Evolutionary conservation across 1,284 basidiomycete species (phyloP), one percentile per base, ranked within the genome.

Genomic region (Microbotryum saponariae): DNA sequence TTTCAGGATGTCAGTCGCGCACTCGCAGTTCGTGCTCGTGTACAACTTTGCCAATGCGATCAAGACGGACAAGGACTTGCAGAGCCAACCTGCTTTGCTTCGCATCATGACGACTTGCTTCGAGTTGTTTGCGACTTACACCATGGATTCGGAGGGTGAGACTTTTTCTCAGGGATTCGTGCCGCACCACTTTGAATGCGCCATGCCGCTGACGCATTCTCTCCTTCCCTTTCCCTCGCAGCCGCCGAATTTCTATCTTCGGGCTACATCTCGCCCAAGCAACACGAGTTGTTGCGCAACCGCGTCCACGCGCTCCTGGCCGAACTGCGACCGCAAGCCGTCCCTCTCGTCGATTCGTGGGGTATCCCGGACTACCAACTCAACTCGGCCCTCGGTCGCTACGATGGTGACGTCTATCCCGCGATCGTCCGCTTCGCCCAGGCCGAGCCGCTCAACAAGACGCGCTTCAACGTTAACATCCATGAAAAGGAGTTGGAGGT

Each of bases 1-100:
- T 53, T 75, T 71, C 72, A 29, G 29, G 21, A 2, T 25, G 51
- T 66, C 67, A 23, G 65, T 64, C 25, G 72, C 73, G 7, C 72
- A 73, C 63, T 68, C 70, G 37, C 72, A 74, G 60, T 72, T 62
- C 59, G 51, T 70, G 56, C 67, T 76, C 51, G 72, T 77, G 9
- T 68, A 70, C 67, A 76, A 77, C 72, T 77, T 77, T 65, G 74
- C 72, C 18, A 71, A 74, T 62, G 76, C 74, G 14, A 73, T 77
- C 59, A 67, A 73, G 56, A 69, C 76, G 62, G 76, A 77, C 62
- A 62, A 72, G 51, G 68, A 71, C 58, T 73, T 77, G 59, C 73
- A 74, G 64, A 52, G 65, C 31, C 68, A 74, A 57, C 74, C 73
- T 8, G 76, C 76, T 1, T 63, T 77, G 21, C 74, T 74, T 59